A percentile compares a stretch with the other conserved stretches of the same genome.
Conservation (phyloP, 176 grass and related monocot species). For the Panicum miliaceum region DNA sequence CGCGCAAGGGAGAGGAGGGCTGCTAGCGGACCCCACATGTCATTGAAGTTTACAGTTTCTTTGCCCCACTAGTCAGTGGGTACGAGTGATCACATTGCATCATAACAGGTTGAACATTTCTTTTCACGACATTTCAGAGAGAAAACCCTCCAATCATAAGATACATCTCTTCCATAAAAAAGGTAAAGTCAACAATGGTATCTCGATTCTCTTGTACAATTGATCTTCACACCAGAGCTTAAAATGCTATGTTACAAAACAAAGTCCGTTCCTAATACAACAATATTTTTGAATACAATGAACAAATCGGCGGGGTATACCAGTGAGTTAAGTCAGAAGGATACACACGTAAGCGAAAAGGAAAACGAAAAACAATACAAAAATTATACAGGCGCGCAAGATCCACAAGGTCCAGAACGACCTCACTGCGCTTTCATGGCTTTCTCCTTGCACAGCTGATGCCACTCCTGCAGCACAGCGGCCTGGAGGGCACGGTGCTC, state of each 20-base stretch:
- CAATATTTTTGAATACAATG: conserved; percentile 41
- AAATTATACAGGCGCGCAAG: conserved; percentile 35
- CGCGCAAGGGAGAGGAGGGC: background rate
- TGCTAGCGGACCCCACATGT: background rate
- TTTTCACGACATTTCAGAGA: background rate
- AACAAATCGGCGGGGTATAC: conserved; percentile 28
- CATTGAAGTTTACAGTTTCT: no score
- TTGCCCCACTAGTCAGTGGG: background rate
- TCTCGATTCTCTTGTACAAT: background rate
- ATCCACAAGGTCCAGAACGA: background rate
- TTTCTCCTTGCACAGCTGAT: conserved; percentile 85
- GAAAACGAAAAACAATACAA: conserved; percentile 24
- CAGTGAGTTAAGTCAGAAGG: conserved; percentile 17
- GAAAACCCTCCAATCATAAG: background rate
- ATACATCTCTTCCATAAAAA: background rate
- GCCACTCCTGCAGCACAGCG: conserved; percentile 94
- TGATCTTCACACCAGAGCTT: conserved; percentile 22
- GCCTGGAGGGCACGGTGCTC: conserved; percentile 94
- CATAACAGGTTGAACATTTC: background rate
- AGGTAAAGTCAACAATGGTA: background rate
- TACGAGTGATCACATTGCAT: no score
- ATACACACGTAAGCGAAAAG: conserved; percentile 20
- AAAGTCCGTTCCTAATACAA: background rate
- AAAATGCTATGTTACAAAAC: conserved; percentile 43
- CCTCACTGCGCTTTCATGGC: conserved; percentile 75